A percentile compares a stretch with the other conserved stretches of the same genome.
These are phyloP conservation scores for Phytophthora pini DNA, from an alignment of 352 stramenopile genomes.

Conservation along the genomic window DNA sequence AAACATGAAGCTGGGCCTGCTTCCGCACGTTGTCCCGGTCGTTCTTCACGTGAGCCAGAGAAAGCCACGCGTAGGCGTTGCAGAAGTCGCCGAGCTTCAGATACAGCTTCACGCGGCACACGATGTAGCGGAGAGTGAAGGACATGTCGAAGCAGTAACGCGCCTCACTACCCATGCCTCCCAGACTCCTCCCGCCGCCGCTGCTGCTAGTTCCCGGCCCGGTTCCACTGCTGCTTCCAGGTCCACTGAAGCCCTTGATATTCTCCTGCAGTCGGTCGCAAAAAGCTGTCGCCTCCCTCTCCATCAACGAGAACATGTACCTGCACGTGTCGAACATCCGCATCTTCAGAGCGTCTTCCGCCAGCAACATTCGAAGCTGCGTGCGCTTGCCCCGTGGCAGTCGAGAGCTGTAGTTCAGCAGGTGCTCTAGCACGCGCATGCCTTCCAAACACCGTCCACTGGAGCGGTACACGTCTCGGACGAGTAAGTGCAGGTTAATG, in stretches of 20 bases:
- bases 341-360: conserved; percentile 80
- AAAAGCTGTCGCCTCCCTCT: conserved; percentile 79
- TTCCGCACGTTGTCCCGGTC: conserved; percentile 74
- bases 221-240: conserved; percentile 52
- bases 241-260: conserved; percentile 60
- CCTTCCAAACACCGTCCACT: conserved; percentile 83
- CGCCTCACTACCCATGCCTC: conserved; percentile 78
- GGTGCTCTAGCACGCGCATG: conserved; percentile 78
- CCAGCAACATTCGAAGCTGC: conserved; percentile 77
- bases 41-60: conserved; percentile 78
- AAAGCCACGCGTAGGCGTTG: conserved; percentile 76
- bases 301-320: conserved; percentile 76
- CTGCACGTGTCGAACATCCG: conserved; percentile 77
- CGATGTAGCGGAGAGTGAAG: conserved; percentile 73
- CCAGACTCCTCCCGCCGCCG: conserved; percentile 63
- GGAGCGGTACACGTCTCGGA: conserved; percentile 81
- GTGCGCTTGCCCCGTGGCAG: conserved; percentile 83
- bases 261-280: conserved; percentile 78
- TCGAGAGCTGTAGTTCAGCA: conserved; percentile 75
- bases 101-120: conserved; percentile 71
- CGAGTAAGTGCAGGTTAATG: conserved; percentile 81
- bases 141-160: conserved; percentile 87
- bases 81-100: conserved; percentile 58
- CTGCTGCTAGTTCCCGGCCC: conserved; percentile 53
- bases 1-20: conserved; percentile 68